Percentiles rank a stretch among this genome's conserved stretches.
Conservation (phyloP, 805 yeast genomes). For the Metschnikowia shivogae region DNA sequence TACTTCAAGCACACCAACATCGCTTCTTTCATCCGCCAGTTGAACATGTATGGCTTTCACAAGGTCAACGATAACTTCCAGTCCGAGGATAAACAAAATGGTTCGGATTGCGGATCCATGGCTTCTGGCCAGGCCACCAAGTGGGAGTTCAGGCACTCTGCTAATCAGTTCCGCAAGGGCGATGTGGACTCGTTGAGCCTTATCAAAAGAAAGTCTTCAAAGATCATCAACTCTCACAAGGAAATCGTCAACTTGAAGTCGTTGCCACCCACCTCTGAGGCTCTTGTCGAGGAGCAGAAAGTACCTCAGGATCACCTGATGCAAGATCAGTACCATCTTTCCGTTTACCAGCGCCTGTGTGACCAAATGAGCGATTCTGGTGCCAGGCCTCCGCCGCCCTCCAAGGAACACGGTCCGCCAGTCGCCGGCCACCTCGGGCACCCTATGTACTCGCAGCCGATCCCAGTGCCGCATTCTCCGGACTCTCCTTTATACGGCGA, state of each 20-base stretch:
- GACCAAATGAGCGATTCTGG: constrained; percentile 12
- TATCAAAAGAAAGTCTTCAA: constrained; percentile 71
- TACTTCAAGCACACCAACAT: constrained; percentile 49
- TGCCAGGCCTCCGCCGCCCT: not conserved
- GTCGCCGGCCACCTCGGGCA: constrained; percentile 8
- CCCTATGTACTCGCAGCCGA: constrained; percentile 9
- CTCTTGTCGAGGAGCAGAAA: constrained; percentile 6
- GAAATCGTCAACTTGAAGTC: constrained; percentile 36
- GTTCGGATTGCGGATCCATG: constrained; percentile 7
- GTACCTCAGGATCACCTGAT: constrained; percentile 1
- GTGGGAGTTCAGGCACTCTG: constrained; percentile 91
- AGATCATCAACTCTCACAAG: constrained; percentile 34
- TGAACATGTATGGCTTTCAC: constrained; percentile 45
- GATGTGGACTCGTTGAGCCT: constrained; percentile 67
- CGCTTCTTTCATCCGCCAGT: constrained; percentile 40
- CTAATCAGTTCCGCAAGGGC: constrained; percentile 75
- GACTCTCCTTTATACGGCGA: constrained; percentile 10
- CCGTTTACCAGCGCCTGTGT: constrained; percentile 18
- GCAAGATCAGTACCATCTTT: constrained; percentile 19
- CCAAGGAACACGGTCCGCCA: constrained; percentile 4
- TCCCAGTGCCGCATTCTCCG: constrained; percentile 16
- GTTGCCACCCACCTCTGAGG: constrained; percentile 25
- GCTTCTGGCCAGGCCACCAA: constrained; percentile 23
- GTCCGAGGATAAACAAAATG: constrained; percentile 17
- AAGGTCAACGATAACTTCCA: constrained; percentile 41